Base-by-base conservation (phyloP, 2,329 filamentous ascomycete species). In the Diaporthe sp. region DNA sequence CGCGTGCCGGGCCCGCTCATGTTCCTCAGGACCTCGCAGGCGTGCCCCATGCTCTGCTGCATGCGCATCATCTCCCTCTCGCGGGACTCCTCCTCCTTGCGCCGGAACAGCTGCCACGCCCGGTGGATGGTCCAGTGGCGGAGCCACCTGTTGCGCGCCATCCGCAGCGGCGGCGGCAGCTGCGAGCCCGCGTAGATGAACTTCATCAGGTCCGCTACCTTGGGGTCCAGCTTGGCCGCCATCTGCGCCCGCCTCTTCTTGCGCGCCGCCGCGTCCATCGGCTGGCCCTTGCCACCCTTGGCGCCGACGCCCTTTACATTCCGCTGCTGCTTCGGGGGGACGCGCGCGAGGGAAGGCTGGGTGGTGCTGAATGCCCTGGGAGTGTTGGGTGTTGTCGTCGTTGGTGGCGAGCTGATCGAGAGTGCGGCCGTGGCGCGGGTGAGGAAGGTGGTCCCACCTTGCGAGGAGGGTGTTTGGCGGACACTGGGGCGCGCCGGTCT, bases 71-170 rank as follows among this genome's bases (percentile, higher is more conserved):
- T 89, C 82, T 96, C 94, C 71, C 88, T 85, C 81, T 94, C 89
- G 69, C 91, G 88, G 47, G 86, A 85, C 77, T 89, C 87, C 65
- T 92, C 92, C 79, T 92, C 89, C 81, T 94, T 90, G 78, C 92
- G 89, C 79, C 92, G 92, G 85, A 93, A 93, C 39, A 98, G 88
- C 80, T 94, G 89, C 95, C 96, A 98, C 30, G 96, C 96, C 79
- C 97, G 95, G 88, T 98, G 96, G 84, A 99, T 98, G 69, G 97
- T 98, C 97, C 97, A 99, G 88, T 99, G 97, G 61, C 97, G 94
- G 77, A 99, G 92, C 84, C 92, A 90, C 73, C 97, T 92, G 84
- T 93, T 94, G 79, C 96, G 95, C 53, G 92, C 95, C 90, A 98
- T 96, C 79, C 95, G 93, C 77, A 99, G 90, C 0, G 97, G 96